A percentile compares a stretch with the other conserved stretches of the same genome.
Evolutionary conservation across 306 rosid species (phyloP).

Genomic region (Castanea crenata): DNA sequence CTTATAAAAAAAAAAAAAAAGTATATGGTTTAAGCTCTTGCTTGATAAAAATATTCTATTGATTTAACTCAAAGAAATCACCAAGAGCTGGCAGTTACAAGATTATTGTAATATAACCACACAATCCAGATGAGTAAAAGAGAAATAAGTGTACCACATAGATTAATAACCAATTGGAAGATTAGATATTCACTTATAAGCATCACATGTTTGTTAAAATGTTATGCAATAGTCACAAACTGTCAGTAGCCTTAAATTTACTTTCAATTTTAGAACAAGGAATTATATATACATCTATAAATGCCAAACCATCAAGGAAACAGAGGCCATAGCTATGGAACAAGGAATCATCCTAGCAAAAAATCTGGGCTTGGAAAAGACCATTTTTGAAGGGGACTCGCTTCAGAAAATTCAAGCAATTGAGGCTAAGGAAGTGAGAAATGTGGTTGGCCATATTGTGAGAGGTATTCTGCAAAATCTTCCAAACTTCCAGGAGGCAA

Average conservation of each 20-base stretch:
- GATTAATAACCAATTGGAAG: not conserved
- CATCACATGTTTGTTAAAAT: not conserved
- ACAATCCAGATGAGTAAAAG: not conserved
- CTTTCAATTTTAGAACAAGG: not conserved
- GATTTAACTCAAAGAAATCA: not conserved
- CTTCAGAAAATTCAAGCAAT: no score
- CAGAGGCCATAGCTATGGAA: no score
- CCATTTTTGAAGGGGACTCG: no score
- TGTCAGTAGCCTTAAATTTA: not conserved
- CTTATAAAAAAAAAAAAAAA: not conserved
- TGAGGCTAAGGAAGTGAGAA: no score
- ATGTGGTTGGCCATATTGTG: no score
- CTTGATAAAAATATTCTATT: not conserved
- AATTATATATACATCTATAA: not conserved
- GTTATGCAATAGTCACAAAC: not conserved
- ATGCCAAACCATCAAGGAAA: not conserved
- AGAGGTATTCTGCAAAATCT: no score
- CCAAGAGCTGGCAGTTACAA: not conserved
- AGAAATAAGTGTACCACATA: not conserved
- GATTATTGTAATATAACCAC: not conserved
- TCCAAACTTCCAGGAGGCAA: no score
- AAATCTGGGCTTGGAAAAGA: no score
- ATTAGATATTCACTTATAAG: no score
- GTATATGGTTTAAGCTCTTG: no score
- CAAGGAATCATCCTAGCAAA: no score